Evolutionary conservation across 345 rosid species (phyloP), one percentile per base, ranked within the genome.

Genomic region (Lepidium africanum): DNA sequence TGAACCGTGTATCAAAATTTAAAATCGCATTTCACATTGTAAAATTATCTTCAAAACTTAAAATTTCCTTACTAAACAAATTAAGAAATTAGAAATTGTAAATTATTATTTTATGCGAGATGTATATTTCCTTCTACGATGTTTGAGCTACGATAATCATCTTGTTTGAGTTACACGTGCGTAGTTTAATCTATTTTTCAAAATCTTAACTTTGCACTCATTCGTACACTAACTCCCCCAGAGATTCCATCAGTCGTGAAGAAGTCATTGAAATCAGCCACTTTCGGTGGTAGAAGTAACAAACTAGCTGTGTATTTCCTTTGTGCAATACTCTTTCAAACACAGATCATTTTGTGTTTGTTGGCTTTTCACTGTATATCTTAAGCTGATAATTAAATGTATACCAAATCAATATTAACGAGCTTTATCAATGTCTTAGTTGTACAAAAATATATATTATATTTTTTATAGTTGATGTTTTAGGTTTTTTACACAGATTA

Each of bases 161-260:
- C n/a, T n/a, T n/a, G n/a, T n/a, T n/a, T n/a, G n/a, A n/a, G n/a
- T n/a, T n/a, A n/a, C n/a, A n/a, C n/a, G n/a, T n/a, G n/a, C n/a
- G n/a, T n/a, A n/a, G n/a, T n/a, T n/a, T n/a, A n/a, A n/a, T n/a
- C n/a, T n/a, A n/a, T 90, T 69, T 94, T 94, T 73, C 83, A 82
- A 58, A 88, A 85, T 30, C 73, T 94, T 0, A 94, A 94, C 50
- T 90, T 91, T 19, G 95, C 99, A 11, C 84, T 94, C 9, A 77
- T 94, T 7, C 75, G 99, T 49, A 82, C 96, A 27, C 23, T 86
- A 4, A 75, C 81, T 5, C 99, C 97, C 45, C 97, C 99, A 5
- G 84, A 62, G 79, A 58, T 88, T 50, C 91, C 95, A 4, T 39
- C 70, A 9, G 70, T 21, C 4, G 81, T 81, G 2, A 53, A 69